These are phyloP conservation scores for Begonia peltatifolia DNA, from an alignment of 306 rosid species.

Conservation along the genomic window DNA sequence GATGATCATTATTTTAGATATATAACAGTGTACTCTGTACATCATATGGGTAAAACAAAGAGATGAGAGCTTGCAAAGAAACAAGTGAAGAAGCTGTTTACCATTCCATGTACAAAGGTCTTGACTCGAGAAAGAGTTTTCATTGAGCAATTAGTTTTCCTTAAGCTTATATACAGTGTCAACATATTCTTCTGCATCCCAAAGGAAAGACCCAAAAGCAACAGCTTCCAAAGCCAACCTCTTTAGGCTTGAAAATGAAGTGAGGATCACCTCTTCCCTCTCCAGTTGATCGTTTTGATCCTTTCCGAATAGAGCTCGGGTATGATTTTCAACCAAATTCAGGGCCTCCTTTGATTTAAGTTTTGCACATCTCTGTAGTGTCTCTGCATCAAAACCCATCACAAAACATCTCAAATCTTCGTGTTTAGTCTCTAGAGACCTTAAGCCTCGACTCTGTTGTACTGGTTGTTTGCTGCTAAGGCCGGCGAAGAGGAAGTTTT, in stretches of 20 bases:
- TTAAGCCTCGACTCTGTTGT: slow-evolving; percentile 15
- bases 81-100: no score
- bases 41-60: no score
- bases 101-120: no score
- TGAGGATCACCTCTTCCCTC: slow-evolving; percentile 49
- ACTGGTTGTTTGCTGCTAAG: slow-evolving; percentile 20
- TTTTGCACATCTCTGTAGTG: slow-evolving; percentile 64
- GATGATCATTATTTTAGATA: no score
- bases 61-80: no score
- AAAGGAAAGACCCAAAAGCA: slow-evolving; percentile 85
- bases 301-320: slow-evolving; percentile 52
- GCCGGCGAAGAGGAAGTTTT: slow-evolving; percentile 29
- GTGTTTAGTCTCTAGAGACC: slow-evolving; percentile 23
- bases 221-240: slow-evolving; percentile 92
- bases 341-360: slow-evolving; percentile 71
- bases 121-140: no score
- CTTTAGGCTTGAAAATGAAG: slow-evolving; percentile 82
- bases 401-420: slow-evolving; percentile 51
- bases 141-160: slow-evolving; percentile 13
- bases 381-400: slow-evolving; percentile 51
- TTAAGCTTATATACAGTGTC: slow-evolving; percentile 60
- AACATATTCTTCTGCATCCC: slow-evolving; percentile 89
- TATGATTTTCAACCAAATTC: slow-evolving; percentile 53
- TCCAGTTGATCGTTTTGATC: slow-evolving; percentile 24
- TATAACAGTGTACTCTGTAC: no score